These are phyloP conservation scores for Rosa hybrid DNA, from an alignment of 331 rosid species.

Conservation along the genomic window DNA sequence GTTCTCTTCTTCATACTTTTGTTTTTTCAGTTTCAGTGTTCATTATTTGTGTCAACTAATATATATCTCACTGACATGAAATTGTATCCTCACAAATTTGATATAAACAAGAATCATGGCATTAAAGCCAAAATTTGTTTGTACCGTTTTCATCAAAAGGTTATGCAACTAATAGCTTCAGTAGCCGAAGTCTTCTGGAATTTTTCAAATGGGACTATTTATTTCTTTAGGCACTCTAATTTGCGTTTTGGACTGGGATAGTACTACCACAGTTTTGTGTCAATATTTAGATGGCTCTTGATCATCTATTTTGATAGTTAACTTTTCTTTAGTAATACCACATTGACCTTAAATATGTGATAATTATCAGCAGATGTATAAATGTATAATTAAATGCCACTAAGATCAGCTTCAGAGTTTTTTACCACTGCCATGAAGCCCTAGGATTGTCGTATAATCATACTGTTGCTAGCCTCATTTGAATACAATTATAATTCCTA, in stretches of 20 bases:
- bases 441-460: background rate
- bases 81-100: background rate
- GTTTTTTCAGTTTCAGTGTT: background rate
- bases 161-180: background rate
- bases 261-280: background rate
- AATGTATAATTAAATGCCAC: background rate
- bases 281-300: background rate
- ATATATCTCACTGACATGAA: background rate
- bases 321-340: background rate
- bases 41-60: background rate
- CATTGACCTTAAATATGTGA: background rate
- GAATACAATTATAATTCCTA: background rate
- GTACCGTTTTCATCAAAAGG: background rate
- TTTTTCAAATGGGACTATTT: background rate
- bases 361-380: background rate
- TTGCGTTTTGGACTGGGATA: background rate
- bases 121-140: background rate
- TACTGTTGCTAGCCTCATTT: background rate
- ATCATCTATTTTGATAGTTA: background rate
- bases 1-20: background rate
- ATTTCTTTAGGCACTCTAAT: background rate
- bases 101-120: background rate
- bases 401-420: background rate
- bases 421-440: background rate
- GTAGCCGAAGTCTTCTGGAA: background rate